These are phyloP conservation scores for Gossypium trilobum DNA, from an alignment of 441 rosid genomes.

Conservation along the genomic window DNA sequence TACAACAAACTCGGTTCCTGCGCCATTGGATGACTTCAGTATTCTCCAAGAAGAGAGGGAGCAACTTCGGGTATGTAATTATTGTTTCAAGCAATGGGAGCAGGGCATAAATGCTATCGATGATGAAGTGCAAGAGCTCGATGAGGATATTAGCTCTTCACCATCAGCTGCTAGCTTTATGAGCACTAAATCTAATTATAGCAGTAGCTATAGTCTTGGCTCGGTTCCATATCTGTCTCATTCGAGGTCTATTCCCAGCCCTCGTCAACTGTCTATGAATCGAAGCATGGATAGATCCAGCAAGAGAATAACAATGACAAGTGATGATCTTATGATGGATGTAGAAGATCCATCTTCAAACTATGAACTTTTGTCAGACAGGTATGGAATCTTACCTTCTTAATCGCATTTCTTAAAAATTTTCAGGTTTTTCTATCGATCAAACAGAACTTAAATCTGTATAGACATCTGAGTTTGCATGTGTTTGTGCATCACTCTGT, in stretches of 20 bases:
- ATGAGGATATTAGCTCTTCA: slow-evolving; percentile 45
- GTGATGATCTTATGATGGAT: slow-evolving; percentile 34
- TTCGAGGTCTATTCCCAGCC: slow-evolving; percentile 33
- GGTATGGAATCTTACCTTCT: slow-evolving; percentile 32
- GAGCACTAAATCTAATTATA: slow-evolving; percentile 53
- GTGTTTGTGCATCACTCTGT: not conserved
- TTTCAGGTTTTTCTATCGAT: not conserved
- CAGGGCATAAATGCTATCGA: slow-evolving; percentile 32
- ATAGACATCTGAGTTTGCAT: not conserved
- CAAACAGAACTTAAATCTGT: not conserved
- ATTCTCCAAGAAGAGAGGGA: slow-evolving; percentile 53
- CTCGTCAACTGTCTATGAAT: slow-evolving; percentile 38
- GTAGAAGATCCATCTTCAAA: slow-evolving; percentile 39
- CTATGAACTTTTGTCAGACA: slow-evolving; percentile 39
- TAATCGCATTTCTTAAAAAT: not conserved
- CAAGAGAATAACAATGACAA: slow-evolving; percentile 27
- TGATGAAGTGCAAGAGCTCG: slow-evolving; percentile 45
- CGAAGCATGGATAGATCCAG: slow-evolving; percentile 36
- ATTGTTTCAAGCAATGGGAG: slow-evolving; percentile 80
- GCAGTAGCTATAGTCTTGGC: slow-evolving; percentile 49
- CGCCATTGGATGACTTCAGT: slow-evolving; percentile 34
- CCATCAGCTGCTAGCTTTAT: slow-evolving; percentile 54
- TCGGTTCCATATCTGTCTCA: slow-evolving; percentile 44
- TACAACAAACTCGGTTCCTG: slow-evolving; percentile 69
- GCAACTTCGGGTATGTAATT: slow-evolving; percentile 80